Conservation (phyloP, 495 filamentous ascomycete species). For the Chaetomium fimeti region DNA sequence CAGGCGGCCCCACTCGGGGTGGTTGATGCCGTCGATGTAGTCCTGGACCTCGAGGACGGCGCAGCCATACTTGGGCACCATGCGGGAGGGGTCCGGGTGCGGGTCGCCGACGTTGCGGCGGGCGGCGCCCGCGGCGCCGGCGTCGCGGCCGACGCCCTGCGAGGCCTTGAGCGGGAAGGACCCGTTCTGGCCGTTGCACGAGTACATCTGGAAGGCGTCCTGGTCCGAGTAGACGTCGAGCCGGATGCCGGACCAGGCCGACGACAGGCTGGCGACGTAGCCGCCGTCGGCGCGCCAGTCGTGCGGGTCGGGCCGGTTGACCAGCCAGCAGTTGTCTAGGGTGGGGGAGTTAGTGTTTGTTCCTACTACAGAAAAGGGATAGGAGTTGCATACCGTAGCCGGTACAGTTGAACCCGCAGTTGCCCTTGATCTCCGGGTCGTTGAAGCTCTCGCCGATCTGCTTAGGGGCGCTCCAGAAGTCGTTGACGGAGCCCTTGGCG, state of each 20-base stretch:
- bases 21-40: slow-evolving; percentile 81
- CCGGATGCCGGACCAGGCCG: slow-evolving; percentile 67
- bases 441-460: slow-evolving; percentile 67
- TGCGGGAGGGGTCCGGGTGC: slow-evolving; percentile 28
- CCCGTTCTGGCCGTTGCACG: slow-evolving; percentile 71
- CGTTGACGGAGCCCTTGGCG: slow-evolving; percentile 60
- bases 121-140: neutral
- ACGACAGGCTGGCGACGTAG: slow-evolving; percentile 61
- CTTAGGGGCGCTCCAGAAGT: slow-evolving; percentile 74
- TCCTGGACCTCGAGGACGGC: slow-evolving; percentile 67
- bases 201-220: slow-evolving; percentile 75
- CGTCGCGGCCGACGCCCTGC: slow-evolving; percentile 52
- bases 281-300: slow-evolving; percentile 54
- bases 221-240: slow-evolving; percentile 73
- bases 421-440: slow-evolving; percentile 52
- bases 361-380: neutral
- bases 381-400: slow-evolving; percentile 62
- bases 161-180: slow-evolving; percentile 60
- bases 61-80: slow-evolving; percentile 67
- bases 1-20: slow-evolving; percentile 70
- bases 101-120: neutral
- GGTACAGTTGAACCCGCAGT: slow-evolving; percentile 70
- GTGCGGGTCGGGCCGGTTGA: slow-evolving; percentile 45
- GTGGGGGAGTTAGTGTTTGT: neutral
- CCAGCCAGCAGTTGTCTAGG: slow-evolving; percentile 53